Base-by-base conservation (phyloP, 805 yeast species). In the Sungouiozyma ichnusensis region DNA sequence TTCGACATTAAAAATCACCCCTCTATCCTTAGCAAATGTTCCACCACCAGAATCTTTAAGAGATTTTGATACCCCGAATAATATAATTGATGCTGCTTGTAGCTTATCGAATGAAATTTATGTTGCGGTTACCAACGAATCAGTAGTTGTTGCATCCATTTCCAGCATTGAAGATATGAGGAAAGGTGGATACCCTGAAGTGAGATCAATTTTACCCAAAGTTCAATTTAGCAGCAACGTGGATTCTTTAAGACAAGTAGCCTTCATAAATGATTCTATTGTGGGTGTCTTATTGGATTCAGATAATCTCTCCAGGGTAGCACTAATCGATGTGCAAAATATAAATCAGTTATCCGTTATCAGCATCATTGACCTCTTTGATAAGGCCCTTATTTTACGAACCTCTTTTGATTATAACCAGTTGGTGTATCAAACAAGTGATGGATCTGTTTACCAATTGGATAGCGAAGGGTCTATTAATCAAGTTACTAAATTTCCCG, bases 31-130 rank as follows among this genome's bases (percentile, higher is more conserved):
- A 24, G 95, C 95, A 2, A 86, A 80, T 57, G 90, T 86, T 9
- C 99, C 99, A 3, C 99, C 99, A 1, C 99, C 99, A 35, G 77
- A 85, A 57, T 73, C 85, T 18, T 81, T 72, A 55, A 72, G 94
- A 44, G 84, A 79, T 38, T 61, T 85, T 39, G 74, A 71, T 8
- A 64, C 77, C 11, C 68, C 67, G 7, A 68, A 65, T 1, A 75
- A 75, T 43, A 76, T 86, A 6, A 58, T 70, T 16, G 85, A 82
- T 53, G 73, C 76, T 35, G 82, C 94, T 0, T 74, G 79, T 3
- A 74, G 80, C 46, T 61, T 71, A 39, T 66, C 76, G 9, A 85
- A 82, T 58, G 74, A 72, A 40, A 49, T 57, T 3, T 73, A 74
- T 52, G 88, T 85, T 0, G 71, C 76, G 0, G 60, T 82, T 33